Percentiles rank a stretch among this genome's conserved stretches.
These are phyloP conservation scores for Penicillium daleae DNA, from an alignment of 495 filamentous ascomycete genomes.

Conservation along the genomic window DNA sequence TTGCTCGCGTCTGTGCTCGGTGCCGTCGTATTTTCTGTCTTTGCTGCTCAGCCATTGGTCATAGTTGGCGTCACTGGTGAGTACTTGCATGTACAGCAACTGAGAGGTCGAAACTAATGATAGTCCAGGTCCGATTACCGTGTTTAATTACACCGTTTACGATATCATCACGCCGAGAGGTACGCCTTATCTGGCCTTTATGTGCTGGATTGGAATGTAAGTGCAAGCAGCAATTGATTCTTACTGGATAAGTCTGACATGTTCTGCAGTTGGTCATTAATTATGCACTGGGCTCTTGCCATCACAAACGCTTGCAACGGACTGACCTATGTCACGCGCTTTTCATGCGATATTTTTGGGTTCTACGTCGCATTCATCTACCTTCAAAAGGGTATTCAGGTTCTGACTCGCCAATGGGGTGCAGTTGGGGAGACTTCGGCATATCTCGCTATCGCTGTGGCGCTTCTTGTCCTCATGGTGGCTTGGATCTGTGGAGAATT, in stretches of 20 bases:
- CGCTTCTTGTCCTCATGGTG: constrained; percentile 71
- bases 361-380: constrained; percentile 90
- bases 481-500: constrained; percentile 73
- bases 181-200: constrained; percentile 77
- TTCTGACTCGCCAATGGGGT: constrained; percentile 67
- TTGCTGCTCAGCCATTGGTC: constrained; percentile 78
- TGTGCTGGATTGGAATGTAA: constrained; percentile 82
- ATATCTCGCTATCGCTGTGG: constrained; percentile 74
- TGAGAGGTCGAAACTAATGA: constrained; percentile 6
- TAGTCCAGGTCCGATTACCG: constrained; percentile 73
- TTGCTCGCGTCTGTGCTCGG: constrained; percentile 78
- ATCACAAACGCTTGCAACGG: constrained; percentile 81
- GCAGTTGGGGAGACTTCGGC: constrained; percentile 60
- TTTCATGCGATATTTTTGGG: constrained; percentile 86
- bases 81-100: constrained; percentile 12
- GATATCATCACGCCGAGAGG: constrained; percentile 74
- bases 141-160: constrained; percentile 88
- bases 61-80: constrained; percentile 88
- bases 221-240: constrained; percentile 20
- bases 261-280: constrained; percentile 65
- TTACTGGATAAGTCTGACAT: constrained; percentile 13
- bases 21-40: constrained; percentile 72
- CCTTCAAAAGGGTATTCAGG: constrained; percentile 81
- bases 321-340: constrained; percentile 78
- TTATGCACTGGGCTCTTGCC: constrained; percentile 80